Percentiles rank a stretch among this genome's conserved stretches.
Evolutionary conservation across 257 asterid species (phyloP).

Genomic region (Jasminum sambac): DNA sequence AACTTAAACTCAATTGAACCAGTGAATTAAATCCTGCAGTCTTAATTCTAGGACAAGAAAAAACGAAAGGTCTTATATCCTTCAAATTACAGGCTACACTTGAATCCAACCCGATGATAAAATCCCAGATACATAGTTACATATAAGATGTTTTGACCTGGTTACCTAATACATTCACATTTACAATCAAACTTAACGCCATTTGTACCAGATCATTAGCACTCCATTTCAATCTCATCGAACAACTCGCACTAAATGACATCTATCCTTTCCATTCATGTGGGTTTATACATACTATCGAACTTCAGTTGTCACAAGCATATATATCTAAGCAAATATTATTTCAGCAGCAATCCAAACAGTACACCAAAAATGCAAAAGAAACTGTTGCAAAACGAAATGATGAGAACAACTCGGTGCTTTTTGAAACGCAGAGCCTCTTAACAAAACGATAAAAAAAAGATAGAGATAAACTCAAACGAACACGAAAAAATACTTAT

Average conservation of each 20-base stretch:
- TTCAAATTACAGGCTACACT: slow-evolving; percentile 3
- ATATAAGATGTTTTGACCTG: not conserved
- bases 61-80: not conserved
- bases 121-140: not conserved
- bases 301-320: not conserved
- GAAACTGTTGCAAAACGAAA: not conserved
- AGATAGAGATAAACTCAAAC: not conserved
- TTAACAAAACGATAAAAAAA: slow-evolving; percentile 10
- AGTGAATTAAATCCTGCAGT: not conserved
- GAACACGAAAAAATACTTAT: slow-evolving; percentile 5
- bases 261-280: not conserved
- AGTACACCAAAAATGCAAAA: not conserved
- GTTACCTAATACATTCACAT: not conserved
- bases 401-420: not conserved
- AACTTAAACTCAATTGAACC: not conserved
- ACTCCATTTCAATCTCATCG: not conserved
- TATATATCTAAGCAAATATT: not conserved
- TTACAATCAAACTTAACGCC: not conserved
- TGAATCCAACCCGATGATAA: slow-evolving; percentile 6
- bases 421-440: not conserved
- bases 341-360: not conserved
- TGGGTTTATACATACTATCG: not conserved
- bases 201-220: not conserved
- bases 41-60: not conserved
- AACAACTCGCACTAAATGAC: slow-evolving; percentile 2